Conservation (phyloP, 805 yeast genomes). For the Teunomyces gatunensis region DNA sequence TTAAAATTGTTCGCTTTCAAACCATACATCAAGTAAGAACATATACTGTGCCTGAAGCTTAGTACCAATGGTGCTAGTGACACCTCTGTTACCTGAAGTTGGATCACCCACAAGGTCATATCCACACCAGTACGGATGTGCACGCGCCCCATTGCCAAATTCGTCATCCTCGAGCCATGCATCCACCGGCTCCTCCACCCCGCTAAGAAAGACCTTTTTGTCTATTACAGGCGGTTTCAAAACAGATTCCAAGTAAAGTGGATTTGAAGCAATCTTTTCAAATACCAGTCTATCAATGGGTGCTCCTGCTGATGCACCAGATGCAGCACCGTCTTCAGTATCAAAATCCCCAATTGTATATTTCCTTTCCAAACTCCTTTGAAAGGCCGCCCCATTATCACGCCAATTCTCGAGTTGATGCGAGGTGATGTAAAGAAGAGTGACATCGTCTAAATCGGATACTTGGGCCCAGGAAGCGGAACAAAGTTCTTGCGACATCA, state of each 20-base stretch:
- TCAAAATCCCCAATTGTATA: constrained; percentile 5
- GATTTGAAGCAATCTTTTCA: constrained; percentile 15
- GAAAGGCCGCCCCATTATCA: constrained; percentile 12
- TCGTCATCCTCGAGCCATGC: constrained; percentile 23
- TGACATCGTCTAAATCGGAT: constrained; percentile 20
- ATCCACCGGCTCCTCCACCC: constrained; percentile 23
- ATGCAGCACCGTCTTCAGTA: constrained; percentile 3
- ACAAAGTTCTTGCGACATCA: constrained; percentile 29
- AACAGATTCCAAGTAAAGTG: constrained; percentile 21
- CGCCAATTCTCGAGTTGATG: constrained; percentile 35
- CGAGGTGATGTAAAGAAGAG: constrained; percentile 29
- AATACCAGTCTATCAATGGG: background rate
- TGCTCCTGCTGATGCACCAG: constrained; percentile 5
- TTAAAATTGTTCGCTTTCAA: constrained; percentile 3
- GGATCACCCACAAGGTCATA: constrained; percentile 31
- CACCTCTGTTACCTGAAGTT: constrained; percentile 16
- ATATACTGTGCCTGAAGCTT: constrained; percentile 12
- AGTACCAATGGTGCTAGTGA: constrained; percentile 14
- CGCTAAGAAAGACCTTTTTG: constrained; percentile 12
- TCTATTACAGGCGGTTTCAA: constrained; percentile 24
- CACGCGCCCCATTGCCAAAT: constrained; percentile 9
- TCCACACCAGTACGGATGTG: constrained; percentile 31
- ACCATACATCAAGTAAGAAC: constrained; percentile 27
- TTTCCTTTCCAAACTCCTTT: constrained; percentile 14
- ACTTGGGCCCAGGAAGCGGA: constrained; percentile 39